Conservation (phyloP, 257 asterid species). For the Nicotiana obtusifolia region DNA sequence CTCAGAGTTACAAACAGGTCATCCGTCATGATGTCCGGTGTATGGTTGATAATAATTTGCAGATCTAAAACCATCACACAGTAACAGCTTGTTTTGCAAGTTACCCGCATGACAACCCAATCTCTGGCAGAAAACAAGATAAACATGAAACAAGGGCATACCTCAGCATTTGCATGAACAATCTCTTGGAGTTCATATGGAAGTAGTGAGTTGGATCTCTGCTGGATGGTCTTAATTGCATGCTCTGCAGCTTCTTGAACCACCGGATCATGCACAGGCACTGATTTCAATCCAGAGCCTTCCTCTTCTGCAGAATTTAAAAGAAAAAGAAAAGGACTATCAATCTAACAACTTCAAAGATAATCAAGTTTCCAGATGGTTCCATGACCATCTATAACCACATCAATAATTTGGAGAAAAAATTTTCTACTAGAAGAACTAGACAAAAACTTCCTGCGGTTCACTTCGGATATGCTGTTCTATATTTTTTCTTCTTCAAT, state of each 20-base stretch:
- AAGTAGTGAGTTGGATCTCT: constrained; percentile 70
- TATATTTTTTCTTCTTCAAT: neutral
- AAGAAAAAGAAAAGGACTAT: neutral
- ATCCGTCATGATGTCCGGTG: no score
- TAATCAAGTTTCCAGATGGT: neutral
- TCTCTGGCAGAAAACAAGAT: neutral
- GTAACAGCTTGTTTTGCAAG: neutral
- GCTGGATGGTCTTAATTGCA: constrained; percentile 68
- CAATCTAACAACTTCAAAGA: neutral
- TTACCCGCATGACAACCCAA: neutral
- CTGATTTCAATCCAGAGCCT: constrained; percentile 58
- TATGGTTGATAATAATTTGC: neutral
- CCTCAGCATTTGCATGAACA: constrained; percentile 81
- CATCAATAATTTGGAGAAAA: neutral
- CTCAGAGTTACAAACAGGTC: no score
- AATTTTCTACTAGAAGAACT: neutral
- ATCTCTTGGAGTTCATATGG: constrained; percentile 72
- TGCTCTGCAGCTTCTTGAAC: constrained; percentile 85
- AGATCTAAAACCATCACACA: neutral
- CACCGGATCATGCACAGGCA: constrained; percentile 72
- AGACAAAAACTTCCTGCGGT: neutral
- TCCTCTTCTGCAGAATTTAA: constrained; percentile 28
- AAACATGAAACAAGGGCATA: constrained; percentile 5
- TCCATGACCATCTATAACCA: neutral
- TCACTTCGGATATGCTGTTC: neutral